Percentiles rank a stretch among this genome's conserved stretches.
Evolutionary conservation across 169 alveolate genomes (phyloP).

Genomic region (Theileria annulata): DNA sequence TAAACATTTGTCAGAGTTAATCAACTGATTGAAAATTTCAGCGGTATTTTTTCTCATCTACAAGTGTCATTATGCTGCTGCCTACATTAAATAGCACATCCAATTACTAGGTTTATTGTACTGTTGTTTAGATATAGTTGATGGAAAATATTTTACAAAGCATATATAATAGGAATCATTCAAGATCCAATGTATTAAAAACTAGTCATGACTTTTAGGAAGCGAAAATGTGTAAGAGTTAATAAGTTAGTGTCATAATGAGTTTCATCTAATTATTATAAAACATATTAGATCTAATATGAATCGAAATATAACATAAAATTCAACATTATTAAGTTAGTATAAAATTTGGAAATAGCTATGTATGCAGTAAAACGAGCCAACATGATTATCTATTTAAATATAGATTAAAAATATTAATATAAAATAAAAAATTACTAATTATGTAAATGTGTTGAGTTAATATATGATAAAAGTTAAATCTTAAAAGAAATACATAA

Average conservation of each 20-base stretch:
- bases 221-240: background rate
- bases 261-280: background rate
- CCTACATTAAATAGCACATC: background rate
- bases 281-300: background rate
- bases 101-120: background rate
- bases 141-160: background rate
- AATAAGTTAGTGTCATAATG: background rate
- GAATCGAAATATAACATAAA: background rate
- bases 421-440: no score
- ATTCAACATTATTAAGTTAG: background rate
- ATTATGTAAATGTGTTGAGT: background rate
- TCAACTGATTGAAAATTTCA: constrained; percentile 5
- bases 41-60: constrained; percentile 16
- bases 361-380: background rate
- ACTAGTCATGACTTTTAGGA: no score
- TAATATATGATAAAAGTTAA: background rate
- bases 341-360: background rate
- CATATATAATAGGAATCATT: background rate
- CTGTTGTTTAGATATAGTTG: background rate
- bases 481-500: background rate
- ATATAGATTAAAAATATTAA: no score
- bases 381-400: background rate
- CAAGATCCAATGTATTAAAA: background rate
- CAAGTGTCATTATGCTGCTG: constrained; percentile 17
- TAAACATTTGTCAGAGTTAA: constrained; percentile 12